Conservation (phyloP, 306 rosid species). For the Acacia crassicarpa region DNA sequence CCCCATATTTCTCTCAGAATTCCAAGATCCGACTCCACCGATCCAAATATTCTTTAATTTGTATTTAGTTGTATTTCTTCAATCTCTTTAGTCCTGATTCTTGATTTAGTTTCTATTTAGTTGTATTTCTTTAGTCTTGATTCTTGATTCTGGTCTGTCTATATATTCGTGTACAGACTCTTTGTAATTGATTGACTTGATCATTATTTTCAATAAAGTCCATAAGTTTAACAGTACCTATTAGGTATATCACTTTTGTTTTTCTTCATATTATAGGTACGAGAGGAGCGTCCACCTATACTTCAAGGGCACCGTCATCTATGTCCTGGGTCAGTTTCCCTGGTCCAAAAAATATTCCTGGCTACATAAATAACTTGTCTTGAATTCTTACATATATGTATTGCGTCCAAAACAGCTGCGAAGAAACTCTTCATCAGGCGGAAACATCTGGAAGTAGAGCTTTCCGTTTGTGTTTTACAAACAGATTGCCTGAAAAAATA, state of each 20-base stretch:
- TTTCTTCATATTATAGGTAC: constrained; percentile 35
- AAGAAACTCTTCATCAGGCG: constrained; percentile 10
- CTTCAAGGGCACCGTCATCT: not conserved
- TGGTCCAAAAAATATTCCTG: not conserved
- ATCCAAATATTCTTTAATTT: too few relatives aligned
- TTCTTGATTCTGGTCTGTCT: too few relatives aligned
- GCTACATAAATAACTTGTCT: not conserved
- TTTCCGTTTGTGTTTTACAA: constrained; percentile 34
- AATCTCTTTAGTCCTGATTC: too few relatives aligned
- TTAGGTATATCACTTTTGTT: not conserved
- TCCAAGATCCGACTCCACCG: too few relatives aligned
- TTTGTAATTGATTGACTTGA: too few relatives aligned
- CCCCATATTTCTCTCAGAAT: too few relatives aligned
- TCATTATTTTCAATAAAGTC: too few relatives aligned
- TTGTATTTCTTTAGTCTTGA: too few relatives aligned
- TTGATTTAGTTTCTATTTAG: too few relatives aligned
- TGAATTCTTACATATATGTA: not conserved
- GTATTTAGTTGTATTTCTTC: too few relatives aligned
- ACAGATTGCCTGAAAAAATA: constrained; percentile 13
- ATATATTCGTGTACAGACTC: too few relatives aligned
- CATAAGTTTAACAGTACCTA: too few relatives aligned
- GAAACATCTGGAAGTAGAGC: constrained; percentile 31
- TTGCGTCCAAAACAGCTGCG: not conserved
- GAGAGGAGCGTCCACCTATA: constrained; percentile 8
- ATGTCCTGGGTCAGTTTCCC: not conserved